Base-by-base conservation (phyloP, 2,329 filamentous ascomycete genomes). In the Diaporthe sp. region DNA sequence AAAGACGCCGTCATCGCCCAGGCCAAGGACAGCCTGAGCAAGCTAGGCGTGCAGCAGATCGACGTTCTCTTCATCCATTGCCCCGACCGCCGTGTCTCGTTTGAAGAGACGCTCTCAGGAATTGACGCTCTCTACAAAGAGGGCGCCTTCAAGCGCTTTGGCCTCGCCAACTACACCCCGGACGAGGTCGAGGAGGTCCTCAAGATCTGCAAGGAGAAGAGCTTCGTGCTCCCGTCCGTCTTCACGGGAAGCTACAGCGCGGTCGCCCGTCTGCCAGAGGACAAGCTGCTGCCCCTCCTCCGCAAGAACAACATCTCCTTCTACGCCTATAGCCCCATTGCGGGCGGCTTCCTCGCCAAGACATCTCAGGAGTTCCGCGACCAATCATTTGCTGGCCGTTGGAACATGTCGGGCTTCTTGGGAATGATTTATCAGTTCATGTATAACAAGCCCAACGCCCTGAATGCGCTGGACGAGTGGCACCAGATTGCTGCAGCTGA, bases 101-200 rank as follows among this genome's bases (percentile, higher is more conserved):
- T 93, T 76, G 87, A 87, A 17, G 89, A 93, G 79, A 92, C 91
- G 0, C 82, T 94, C n/a, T 86, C 88, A 77, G 89, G 87, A 7
- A 85, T 91, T 73, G 87, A 94, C 79, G 86, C 92, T 77, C 80
- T 93, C 64, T 90, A 93, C 82, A 89, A 90, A 79, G 85, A 78
- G 13, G 83, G 84, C 47, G 77, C 79, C 67, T 86, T 86, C 78
- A 80, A 82, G 74, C 80, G 82, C 2, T 85, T 87, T 54, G 86
- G 85, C 0, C 77, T 89, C 8, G 86, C 85, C 57, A 89, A 89
- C 77, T 87, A 84, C 78, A 74, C 76, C 0, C 78, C 83, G 1
- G 79, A 80, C 2, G 79, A 84, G 30, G 82, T 88, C 0, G 78
- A 84, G 57, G 81, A 84, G 35, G 77, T 85, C 1, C 77, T 85